Percentiles rank a stretch among this genome's conserved stretches.
These are phyloP conservation scores for Mucor plumbeus DNA, from an alignment of 371 early-diverging fungal genomes.

Conservation along the genomic window DNA sequence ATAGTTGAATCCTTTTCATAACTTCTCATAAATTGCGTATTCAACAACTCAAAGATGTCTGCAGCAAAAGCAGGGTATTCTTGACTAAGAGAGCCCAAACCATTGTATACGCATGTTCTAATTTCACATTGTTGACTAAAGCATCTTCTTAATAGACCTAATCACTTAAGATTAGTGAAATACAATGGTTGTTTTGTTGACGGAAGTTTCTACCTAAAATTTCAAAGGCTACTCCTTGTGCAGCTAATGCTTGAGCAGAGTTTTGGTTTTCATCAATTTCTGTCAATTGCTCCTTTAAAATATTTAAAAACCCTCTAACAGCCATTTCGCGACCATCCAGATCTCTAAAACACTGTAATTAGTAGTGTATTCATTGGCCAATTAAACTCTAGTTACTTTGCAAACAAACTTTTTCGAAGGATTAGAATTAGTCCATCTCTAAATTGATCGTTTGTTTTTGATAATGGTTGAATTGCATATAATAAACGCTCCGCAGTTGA, in stretches of 20 bases:
- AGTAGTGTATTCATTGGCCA: not conserved
- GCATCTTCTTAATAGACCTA: conserved; percentile 64
- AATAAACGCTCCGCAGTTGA: conserved; percentile 57
- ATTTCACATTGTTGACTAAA: conserved; percentile 64
- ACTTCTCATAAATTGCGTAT: conserved; percentile 50
- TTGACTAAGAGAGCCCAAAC: conserved; percentile 49
- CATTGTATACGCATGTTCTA: conserved; percentile 53
- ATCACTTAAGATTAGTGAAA: not conserved
- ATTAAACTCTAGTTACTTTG: conserved; percentile 49
- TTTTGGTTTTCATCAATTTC: conserved; percentile 17
- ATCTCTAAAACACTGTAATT: conserved; percentile 34
- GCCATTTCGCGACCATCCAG: conserved; percentile 63
- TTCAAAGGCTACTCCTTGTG: conserved; percentile 51
- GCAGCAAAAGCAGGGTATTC: conserved; percentile 38
- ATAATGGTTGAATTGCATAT: conserved; percentile 55
- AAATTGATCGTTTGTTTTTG: conserved; percentile 52
- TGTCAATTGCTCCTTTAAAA: conserved; percentile 36
- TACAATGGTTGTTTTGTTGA: not conserved
- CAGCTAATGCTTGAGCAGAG: conserved; percentile 7
- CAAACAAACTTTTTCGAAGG: conserved; percentile 64
- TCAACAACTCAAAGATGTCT: conserved; percentile 59
- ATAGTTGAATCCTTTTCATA: conserved; percentile 40
- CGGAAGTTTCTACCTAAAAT: conserved; percentile 48
- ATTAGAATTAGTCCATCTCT: conserved; percentile 64
- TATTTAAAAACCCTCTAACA: conserved; percentile 59